Evolutionary conservation across 2,329 filamentous ascomycete species (phyloP).

Genomic region (Mycogone perniciosa): DNA sequence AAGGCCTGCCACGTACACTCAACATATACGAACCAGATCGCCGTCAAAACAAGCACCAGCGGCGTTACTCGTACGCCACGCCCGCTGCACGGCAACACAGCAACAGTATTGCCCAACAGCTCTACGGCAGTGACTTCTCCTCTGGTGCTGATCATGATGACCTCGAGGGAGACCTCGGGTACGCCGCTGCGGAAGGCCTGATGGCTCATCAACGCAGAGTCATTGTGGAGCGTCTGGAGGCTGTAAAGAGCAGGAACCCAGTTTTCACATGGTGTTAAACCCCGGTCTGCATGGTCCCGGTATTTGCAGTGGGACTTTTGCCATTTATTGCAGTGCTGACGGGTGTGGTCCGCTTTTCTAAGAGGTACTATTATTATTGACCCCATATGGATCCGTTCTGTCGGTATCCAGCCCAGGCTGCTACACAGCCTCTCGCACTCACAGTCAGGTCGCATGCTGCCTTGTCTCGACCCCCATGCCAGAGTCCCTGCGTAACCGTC

Average conservation of each 20-base stretch:
- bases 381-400: neutral
- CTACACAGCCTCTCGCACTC: neutral
- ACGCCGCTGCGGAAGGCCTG: slow-evolving; percentile 88
- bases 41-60: slow-evolving; percentile 38
- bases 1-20: slow-evolving; percentile 36
- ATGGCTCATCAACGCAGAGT: slow-evolving; percentile 88
- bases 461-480: too few species aligned
- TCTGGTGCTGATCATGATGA: slow-evolving; percentile 62
- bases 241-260: slow-evolving; percentile 90
- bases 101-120: slow-evolving; percentile 46
- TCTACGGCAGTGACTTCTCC: slow-evolving; percentile 36
- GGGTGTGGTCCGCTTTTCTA: neutral
- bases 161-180: slow-evolving; percentile 86
- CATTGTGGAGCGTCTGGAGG: slow-evolving; percentile 92
- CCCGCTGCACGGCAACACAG: slow-evolving; percentile 41
- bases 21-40: slow-evolving; percentile 41
- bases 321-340: neutral
- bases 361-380: neutral
- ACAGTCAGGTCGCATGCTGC: too few species aligned
- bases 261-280: slow-evolving; percentile 93
- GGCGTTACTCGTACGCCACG: slow-evolving; percentile 49
- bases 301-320: too few species aligned
- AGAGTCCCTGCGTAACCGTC: too few species aligned
- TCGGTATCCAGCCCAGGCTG: neutral
- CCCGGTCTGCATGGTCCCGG: slow-evolving; percentile 4